These are phyloP conservation scores for Rhizoclosmatium sp. DNA, from an alignment of 192 early-diverging fungal species.

Conservation along the genomic window DNA sequence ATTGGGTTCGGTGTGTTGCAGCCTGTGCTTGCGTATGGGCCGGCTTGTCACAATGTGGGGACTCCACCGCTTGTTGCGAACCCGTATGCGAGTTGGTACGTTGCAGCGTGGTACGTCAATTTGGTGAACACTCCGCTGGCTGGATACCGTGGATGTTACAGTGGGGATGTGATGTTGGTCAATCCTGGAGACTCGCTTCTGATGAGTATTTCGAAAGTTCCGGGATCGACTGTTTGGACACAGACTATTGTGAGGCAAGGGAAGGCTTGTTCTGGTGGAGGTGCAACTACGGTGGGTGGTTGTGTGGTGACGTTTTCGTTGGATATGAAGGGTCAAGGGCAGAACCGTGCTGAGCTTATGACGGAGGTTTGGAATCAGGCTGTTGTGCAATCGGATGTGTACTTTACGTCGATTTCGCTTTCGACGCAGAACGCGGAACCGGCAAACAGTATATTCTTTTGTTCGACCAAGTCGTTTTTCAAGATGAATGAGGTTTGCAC, in stretches of 20 bases:
- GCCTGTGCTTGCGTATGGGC: not conserved
- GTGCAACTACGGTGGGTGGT: not conserved
- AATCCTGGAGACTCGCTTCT: not conserved
- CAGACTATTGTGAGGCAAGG: not conserved
- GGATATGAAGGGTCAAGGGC: conserved; percentile 3
- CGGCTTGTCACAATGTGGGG: not conserved
- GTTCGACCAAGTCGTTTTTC: not conserved
- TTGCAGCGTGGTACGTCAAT: not conserved
- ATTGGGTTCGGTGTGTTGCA: conserved; percentile 9
- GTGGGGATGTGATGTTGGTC: not conserved
- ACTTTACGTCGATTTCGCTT: not conserved
- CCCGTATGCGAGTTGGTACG: conserved; percentile 1
- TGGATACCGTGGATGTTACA: not conserved
- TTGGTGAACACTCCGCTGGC: not conserved
- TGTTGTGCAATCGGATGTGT: not conserved
- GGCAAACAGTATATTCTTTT: not conserved
- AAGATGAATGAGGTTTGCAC: not conserved
- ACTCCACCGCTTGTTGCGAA: not conserved
- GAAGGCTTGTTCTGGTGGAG: not conserved
- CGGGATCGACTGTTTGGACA: not conserved
- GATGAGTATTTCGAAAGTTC: not conserved
- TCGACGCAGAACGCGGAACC: not conserved
- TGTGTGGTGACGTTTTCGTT: not conserved
- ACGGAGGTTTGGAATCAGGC: conserved; percentile 7
- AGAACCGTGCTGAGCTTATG: conserved; percentile 7